Conservation (phyloP, 768 basidiomycete species). For the Hebeloma cylindrosporum region DNA sequence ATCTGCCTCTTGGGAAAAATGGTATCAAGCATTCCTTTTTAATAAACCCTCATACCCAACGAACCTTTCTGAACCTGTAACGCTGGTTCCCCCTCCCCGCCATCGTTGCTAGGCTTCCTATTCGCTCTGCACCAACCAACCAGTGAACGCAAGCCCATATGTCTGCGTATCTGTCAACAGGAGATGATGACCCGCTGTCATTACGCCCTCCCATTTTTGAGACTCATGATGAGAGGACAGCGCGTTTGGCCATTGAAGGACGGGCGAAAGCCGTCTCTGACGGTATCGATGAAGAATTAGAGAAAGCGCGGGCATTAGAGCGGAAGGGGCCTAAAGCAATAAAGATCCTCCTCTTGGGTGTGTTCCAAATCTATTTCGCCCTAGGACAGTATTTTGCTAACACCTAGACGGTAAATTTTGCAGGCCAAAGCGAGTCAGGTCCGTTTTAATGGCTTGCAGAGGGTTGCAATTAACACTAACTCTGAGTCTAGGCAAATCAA, state of each 20-base stretch:
- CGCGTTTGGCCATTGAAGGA: constrained; percentile 46
- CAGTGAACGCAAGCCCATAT: constrained; percentile 13
- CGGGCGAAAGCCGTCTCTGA: constrained; percentile 58
- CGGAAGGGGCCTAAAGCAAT: constrained; percentile 48
- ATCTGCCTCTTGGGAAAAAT: constrained; percentile 5
- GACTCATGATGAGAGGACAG: constrained; percentile 42
- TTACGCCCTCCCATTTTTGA: constrained; percentile 57
- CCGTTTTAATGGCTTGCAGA: constrained; percentile 20
- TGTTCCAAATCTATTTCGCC: constrained; percentile 16
- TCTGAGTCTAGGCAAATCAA: constrained; percentile 63
- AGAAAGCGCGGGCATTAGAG: constrained; percentile 46
- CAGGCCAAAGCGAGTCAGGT: constrained; percentile 85
- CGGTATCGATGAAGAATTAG: constrained; percentile 63
- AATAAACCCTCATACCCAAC: constrained; percentile 19
- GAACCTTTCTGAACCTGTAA: constrained; percentile 10
- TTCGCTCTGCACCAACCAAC: too few species aligned
- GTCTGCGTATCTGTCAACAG: constrained; percentile 13
- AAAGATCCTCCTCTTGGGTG: constrained; percentile 64
- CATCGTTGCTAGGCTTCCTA: neutral
- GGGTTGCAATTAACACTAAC: constrained; percentile 3
- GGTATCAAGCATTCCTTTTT: constrained; percentile 10
- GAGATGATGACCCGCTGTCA: constrained; percentile 21
- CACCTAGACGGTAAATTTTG: neutral
- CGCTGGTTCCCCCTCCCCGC: neutral
- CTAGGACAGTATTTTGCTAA: neutral